Evolutionary conservation across 202 grass and related monocot species (phyloP).

Genomic region (Bolboschoenoplectus hybrid): DNA sequence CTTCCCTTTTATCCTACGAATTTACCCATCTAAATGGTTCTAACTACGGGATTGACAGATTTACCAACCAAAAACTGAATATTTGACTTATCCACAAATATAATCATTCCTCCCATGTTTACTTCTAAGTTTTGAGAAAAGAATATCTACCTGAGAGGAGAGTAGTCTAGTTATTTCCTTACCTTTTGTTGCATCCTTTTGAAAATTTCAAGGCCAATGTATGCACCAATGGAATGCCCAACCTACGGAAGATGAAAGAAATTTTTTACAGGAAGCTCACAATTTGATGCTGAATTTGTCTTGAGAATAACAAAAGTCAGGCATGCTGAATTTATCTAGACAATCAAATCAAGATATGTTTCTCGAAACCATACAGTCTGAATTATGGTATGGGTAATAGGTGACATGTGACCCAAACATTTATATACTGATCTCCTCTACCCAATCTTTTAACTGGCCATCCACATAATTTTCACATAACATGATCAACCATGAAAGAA

Average conservation of each 20-base stretch:
- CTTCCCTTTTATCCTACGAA: neutral
- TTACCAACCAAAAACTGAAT: neutral
- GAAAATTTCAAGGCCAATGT: constrained; percentile 78
- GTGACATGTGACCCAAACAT: neutral
- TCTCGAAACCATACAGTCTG: neutral
- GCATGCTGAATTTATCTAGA: neutral
- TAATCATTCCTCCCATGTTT: neutral
- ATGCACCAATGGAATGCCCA: constrained; percentile 93
- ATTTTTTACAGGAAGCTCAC: neutral
- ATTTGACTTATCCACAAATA: neutral
- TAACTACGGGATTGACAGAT: neutral
- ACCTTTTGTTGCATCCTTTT: constrained; percentile 76
- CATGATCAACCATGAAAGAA: neutral
- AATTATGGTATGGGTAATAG: neutral
- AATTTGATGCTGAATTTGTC: neutral
- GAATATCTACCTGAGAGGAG: neutral
- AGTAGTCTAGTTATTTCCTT: neutral
- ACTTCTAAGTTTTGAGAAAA: neutral
- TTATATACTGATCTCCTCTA: neutral
- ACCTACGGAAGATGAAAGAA: constrained; percentile 50
- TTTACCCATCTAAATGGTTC: neutral
- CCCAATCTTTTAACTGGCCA: constrained; percentile 6
- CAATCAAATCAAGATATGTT: constrained; percentile 7
- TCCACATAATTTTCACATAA: neutral
- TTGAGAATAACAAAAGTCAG: constrained; percentile 1